Evolutionary conservation across 2,329 filamentous ascomycete genomes (phyloP), one percentile per base, ranked within the genome.

Genomic region (Aureobasidium sp.): DNA sequence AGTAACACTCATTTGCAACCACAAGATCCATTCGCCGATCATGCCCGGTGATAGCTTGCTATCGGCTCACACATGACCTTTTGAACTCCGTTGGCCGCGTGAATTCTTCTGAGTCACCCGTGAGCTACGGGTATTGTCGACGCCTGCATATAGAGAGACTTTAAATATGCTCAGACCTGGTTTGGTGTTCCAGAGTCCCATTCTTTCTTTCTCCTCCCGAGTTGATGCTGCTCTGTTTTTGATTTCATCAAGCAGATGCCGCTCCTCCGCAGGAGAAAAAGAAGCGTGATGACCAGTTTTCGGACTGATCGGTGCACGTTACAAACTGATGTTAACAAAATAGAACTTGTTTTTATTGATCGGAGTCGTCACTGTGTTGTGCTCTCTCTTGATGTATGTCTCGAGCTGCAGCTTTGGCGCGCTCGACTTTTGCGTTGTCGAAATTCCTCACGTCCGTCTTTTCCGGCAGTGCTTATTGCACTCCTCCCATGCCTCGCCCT

Each of bases 41-140:
- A 72, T 68, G 66, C 63, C 66, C 73, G 73, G 71, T 75, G 75
- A 74, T 67, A 60, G 44, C 68, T 72, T 68, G 68, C 66, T 67
- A 70, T 75, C 70, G 66, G 70, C 68, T 65, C 64, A 64, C 69
- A 67, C 65, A 69, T 78, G 78, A 79, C 78, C 78, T 77, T 78
- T 75, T 69, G 74, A 67, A 70, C 70, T 62, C 64, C 66, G 66
- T 68, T 65, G 63, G 69, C 69, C 68, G 67, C 71, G 70, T 73
- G 73, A 66, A 66, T 68, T 48, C 65, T 66, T 74, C 74, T 77
- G 76, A 76, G 77, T 72, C 72, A 66, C 39, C 67, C 66, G 68
- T 64, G 64, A 65, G 70, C 68, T 69, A 53, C 68, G 67, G 52
- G 50, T 36, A 2, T 60, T 63, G 53, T 62, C 63, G 64, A 66